A percentile compares a stretch with the other conserved stretches of the same genome.
Evolutionary conservation across 2,329 filamentous ascomycete species (phyloP).

Genomic region (Diplodia sapinea): DNA sequence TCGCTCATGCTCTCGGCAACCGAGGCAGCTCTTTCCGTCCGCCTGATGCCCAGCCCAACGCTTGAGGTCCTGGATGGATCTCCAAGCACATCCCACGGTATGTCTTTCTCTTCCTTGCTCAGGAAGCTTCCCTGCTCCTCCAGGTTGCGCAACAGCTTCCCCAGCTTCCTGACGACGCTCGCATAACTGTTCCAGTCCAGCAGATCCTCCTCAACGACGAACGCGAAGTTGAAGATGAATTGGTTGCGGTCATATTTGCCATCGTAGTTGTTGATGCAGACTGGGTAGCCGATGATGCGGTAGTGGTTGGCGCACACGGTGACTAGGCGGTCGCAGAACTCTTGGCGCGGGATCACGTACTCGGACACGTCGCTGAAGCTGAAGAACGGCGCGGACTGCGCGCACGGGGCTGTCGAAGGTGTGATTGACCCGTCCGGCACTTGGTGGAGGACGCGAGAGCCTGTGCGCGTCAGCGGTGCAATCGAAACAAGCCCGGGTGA

Average conservation of each 20-base stretch:
- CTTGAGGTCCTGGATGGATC: conserved; percentile 22
- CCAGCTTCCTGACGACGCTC: conserved; percentile 83
- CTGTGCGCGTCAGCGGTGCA: conserved; percentile 46
- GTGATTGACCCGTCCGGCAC: conserved; percentile 66
- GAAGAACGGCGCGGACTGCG: conserved; percentile 69
- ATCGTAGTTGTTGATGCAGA: conserved; percentile 75
- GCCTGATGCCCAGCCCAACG: conserved; percentile 27
- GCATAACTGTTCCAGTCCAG: conserved; percentile 78
- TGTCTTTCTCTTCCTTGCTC: conserved; percentile 60
- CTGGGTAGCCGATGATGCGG: conserved; percentile 83
- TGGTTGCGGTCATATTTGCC: conserved; percentile 87
- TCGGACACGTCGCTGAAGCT: conserved; percentile 86
- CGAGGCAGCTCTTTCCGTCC: conserved; percentile 4
- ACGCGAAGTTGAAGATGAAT: conserved; percentile 97
- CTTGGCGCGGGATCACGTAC: conserved; percentile 92
- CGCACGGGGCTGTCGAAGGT: conserved; percentile 47
- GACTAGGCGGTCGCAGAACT: conserved; percentile 91
- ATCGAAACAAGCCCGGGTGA: not conserved
- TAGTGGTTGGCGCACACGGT: conserved; percentile 77
- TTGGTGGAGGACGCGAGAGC: conserved; percentile 68
- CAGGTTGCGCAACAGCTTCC: conserved; percentile 82
- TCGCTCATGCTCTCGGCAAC: conserved; percentile 25
- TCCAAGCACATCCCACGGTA: conserved; percentile 18
- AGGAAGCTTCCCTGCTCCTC: conserved; percentile 91
- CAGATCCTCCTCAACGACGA: conserved; percentile 73